Evolutionary conservation across 139 green algal species (phyloP).

Genomic region (Diplosphaera chodatii): DNA sequence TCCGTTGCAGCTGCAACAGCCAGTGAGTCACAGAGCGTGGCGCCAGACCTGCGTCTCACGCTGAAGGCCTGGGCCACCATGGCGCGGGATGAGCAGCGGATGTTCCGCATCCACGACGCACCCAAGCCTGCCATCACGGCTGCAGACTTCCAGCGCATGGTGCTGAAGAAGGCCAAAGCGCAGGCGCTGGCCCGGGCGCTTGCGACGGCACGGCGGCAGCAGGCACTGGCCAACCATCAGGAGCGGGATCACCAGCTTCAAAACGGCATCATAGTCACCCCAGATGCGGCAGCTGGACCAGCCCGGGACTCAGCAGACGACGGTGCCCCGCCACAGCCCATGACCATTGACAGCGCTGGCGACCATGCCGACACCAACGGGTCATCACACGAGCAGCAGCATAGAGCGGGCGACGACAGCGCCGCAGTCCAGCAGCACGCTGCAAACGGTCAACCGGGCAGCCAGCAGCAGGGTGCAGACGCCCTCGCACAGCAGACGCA

Average conservation of each 20-base stretch:
- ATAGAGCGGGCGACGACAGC: neutral
- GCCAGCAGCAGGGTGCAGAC: neutral
- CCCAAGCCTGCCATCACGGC: neutral
- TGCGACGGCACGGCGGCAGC: too few species aligned
- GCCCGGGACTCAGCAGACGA: too few species aligned
- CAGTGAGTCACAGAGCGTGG: too few species aligned
- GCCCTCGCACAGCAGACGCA: too few species aligned
- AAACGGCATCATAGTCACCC: too few species aligned
- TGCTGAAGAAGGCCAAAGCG: neutral
- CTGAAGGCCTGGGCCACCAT: neutral
- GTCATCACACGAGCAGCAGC: neutral
- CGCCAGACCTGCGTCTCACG: too few species aligned
- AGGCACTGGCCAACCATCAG: neutral
- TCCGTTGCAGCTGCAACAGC: too few species aligned
- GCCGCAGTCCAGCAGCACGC: too few species aligned
- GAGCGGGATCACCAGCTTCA: neutral
- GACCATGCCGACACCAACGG: neutral
- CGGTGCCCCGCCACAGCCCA: neutral
- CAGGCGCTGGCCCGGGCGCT: neutral
- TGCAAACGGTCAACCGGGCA: too few species aligned
- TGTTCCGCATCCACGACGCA: constrained; percentile 1
- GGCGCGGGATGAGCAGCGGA: neutral
- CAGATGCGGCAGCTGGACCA: too few species aligned
- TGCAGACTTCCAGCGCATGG: neutral
- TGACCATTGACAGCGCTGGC: neutral